Conservation (phyloP, 345 rosid genomes). For the Anastatica hierochuntica region DNA sequence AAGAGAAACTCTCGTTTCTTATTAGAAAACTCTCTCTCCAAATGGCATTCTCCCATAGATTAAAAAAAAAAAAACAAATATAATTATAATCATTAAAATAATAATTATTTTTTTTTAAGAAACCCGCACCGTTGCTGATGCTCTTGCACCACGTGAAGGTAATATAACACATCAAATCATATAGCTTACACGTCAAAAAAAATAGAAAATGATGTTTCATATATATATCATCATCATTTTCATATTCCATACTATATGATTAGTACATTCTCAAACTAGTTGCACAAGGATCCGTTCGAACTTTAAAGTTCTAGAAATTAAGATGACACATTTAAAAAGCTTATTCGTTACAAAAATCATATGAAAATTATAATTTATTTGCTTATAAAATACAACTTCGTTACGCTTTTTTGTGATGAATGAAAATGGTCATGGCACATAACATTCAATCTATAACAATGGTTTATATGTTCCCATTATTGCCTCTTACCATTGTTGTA, state of each 20-base stretch:
- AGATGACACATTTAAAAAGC: not conserved
- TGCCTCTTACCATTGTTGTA: slow-evolving; percentile 48
- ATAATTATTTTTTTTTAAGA: no score
- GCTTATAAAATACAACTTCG: not conserved
- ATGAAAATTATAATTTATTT: slow-evolving; percentile 1
- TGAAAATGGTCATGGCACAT: slow-evolving; percentile 6
- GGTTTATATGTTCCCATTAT: slow-evolving; percentile 11
- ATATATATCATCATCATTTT: not conserved
- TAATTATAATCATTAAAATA: no score
- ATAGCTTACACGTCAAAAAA: not conserved
- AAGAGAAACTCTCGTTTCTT: no score
- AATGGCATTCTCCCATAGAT: no score
- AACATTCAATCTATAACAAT: not conserved
- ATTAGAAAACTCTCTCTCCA: no score
- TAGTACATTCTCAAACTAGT: slow-evolving; percentile 15
- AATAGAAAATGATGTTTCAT: slow-evolving; percentile 8
- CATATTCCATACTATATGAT: slow-evolving; percentile 1
- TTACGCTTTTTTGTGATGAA: no score
- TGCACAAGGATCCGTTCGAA: slow-evolving; percentile 2
- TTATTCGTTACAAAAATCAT: slow-evolving; percentile 13
- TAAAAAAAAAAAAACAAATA: no score
- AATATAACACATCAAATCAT: slow-evolving; percentile 3
- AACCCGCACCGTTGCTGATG: no score
- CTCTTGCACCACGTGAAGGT: no score
- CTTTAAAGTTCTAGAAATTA: not conserved